Conservation (phyloP, 2,329 filamentous ascomycete genomes). For the Fusarium sp. region DNA sequence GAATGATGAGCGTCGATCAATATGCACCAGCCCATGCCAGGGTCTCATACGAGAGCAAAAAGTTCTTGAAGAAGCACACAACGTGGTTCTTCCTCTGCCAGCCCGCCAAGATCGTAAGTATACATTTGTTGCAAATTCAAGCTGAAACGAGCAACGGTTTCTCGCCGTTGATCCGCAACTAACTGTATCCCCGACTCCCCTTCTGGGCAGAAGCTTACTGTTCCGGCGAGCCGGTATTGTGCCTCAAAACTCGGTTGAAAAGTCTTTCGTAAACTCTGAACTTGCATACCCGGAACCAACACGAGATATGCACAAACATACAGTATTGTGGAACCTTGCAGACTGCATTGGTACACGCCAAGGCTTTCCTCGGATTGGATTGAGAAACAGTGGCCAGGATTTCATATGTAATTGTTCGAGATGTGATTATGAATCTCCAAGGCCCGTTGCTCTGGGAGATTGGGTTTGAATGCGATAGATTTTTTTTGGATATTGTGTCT, state of each 20-base stretch:
- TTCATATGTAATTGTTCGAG: constrained; percentile 7
- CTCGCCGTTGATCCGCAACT: constrained; percentile 14
- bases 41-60: neutral
- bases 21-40: neutral
- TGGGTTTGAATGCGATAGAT: neutral
- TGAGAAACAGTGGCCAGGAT: constrained; percentile 5
- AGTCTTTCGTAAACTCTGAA: constrained; percentile 30
- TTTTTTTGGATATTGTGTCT: neutral
- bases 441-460: neutral
- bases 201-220: constrained; percentile 5
- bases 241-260: constrained; percentile 23
- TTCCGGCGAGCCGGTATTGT: constrained; percentile 21
- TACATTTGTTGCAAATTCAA: too few relatives aligned
- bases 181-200: constrained; percentile 12
- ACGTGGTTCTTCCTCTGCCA: constrained; percentile 6
- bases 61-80: constrained; percentile 1
- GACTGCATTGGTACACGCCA: neutral
- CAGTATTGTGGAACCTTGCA: constrained; percentile 23
- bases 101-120: constrained; percentile 1
- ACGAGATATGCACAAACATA: constrained; percentile 21
- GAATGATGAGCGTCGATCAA: neutral
- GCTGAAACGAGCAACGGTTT: neutral
- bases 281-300: constrained; percentile 26
- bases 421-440: neutral
- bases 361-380: constrained; percentile 2